Percentiles rank a stretch among this genome's conserved stretches.
Evolutionary conservation across 2,329 filamentous ascomycete genomes (phyloP).

Genomic region (Rhytidhysteron rufulum): DNA sequence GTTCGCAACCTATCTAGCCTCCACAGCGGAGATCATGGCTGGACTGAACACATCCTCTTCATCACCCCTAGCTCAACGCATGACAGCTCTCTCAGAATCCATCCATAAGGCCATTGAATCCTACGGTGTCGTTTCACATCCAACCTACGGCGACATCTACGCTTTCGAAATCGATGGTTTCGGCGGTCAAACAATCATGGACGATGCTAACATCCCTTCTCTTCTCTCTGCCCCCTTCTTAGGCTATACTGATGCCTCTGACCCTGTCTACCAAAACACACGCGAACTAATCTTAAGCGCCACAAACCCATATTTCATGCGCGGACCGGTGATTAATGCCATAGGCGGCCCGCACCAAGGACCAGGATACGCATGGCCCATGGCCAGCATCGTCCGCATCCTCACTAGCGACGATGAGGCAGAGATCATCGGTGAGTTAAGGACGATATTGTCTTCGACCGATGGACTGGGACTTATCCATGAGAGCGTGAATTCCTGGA

Average conservation of each 20-base stretch:
- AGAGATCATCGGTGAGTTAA: conserved; percentile 44
- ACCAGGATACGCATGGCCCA: conserved; percentile 48
- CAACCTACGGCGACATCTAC: conserved; percentile 39
- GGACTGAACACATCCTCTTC: conserved; percentile 41
- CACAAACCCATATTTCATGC: conserved; percentile 49
- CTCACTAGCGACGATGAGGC: conserved; percentile 46
- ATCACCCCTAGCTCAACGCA: conserved; percentile 52
- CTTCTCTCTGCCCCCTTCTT: conserved; percentile 63
- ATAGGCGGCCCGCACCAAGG: conserved; percentile 49
- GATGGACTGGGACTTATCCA: conserved; percentile 49
- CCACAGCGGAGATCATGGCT: conserved; percentile 51
- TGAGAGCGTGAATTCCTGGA: conserved; percentile 50
- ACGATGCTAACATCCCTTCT: conserved; percentile 68
- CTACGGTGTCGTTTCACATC: conserved; percentile 39
- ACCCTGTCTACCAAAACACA: conserved; percentile 45
- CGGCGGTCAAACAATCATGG: conserved; percentile 57
- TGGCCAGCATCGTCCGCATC: conserved; percentile 50
- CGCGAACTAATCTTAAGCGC: conserved; percentile 42
- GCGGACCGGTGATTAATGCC: conserved; percentile 45
- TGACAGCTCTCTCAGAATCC: conserved; percentile 52
- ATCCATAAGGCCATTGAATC: conserved; percentile 43
- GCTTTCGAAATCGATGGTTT: conserved; percentile 49
- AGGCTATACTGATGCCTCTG: conserved; percentile 47
- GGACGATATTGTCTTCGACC: conserved; percentile 45
- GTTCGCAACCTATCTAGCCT: conserved; percentile 62